Evolutionary conservation across 192 early-diverging fungal genomes (phyloP), one percentile per base, ranked within the genome.

Genomic region (Lobosporangium transversale): DNA sequence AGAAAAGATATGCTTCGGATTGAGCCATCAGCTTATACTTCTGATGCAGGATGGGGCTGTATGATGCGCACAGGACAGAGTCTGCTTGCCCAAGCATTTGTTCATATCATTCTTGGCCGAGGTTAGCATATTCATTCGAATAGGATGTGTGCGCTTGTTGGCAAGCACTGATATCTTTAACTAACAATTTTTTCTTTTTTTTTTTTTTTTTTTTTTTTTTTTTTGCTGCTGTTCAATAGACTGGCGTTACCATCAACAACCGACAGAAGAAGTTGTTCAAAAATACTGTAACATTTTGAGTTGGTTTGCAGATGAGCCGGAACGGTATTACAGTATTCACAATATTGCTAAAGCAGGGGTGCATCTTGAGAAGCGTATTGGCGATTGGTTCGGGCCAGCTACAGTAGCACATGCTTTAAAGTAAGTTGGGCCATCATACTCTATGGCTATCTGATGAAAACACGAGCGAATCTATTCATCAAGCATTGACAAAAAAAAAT

Each of bases 21-120:
- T 29, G 80, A 79, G 31, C 80, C 80, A 10, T 66, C 80, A 2
- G 63, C 53, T 43, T 78, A 79, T 32, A 82, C 80, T 10, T 70
- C 68, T 3, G 80, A 82, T 52, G 76, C 80, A 18, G 80, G 80
- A 20, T 82, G 80, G 80, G 80, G 80, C 23, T 82, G 80, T 17
- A 82, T 82, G 80, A 76, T 78, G 62, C 68, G 80, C 27, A 82
- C 80, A 8, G 80, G 80, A 5, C 80, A 82, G 33, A 82, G 80
- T 48, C 56, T 82, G 57, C 53, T 82, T 3, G 80, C 80, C 2
- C 74, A 82, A 24, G 80, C 68, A 20, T 82, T 82, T 53, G 40
- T 78, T 3, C 62, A 67, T 30, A 24, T 79, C n/a, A 48, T 79
- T 14, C 49, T 82, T 27, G 80, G 80, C 24, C 60, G 80, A 54